Conservation (phyloP, 2,329 filamentous ascomycete genomes). For the Pseudogymnoascus destructans region DNA sequence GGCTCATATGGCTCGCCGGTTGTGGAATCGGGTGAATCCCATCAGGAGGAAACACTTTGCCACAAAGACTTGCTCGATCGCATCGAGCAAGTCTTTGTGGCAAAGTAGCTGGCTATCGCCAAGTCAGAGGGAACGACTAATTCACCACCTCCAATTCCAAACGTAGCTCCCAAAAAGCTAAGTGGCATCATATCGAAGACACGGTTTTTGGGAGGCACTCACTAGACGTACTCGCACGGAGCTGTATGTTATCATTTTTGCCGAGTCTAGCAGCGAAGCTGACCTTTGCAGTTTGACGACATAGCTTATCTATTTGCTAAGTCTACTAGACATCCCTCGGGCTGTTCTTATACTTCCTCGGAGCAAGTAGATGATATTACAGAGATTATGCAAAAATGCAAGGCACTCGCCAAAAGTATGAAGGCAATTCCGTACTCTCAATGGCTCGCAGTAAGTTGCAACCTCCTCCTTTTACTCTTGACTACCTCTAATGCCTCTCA, state of each 20-base stretch:
- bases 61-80: background rate
- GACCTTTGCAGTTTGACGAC: slow-evolving; percentile 15
- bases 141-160: background rate
- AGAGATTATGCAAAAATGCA: slow-evolving; percentile 15
- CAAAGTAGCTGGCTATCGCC: background rate
- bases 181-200: slow-evolving; percentile 19
- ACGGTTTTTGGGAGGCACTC: slow-evolving; percentile 19
- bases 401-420: slow-evolving; percentile 15
- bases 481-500: background rate
- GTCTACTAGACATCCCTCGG: slow-evolving; percentile 5
- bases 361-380: background rate
- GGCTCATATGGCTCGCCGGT: background rate
- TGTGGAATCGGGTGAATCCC: background rate
- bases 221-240: slow-evolving; percentile 21
- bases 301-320: slow-evolving; percentile 13
- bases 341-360: background rate
- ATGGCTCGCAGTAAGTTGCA: slow-evolving; percentile 8
- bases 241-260: slow-evolving; percentile 13
- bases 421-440: slow-evolving; percentile 16
- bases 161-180: slow-evolving; percentile 3
- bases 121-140: background rate
- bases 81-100: background rate
- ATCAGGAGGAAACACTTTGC: background rate
- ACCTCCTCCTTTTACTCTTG: background rate
- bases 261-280: background rate